Percentiles rank a stretch among this genome's conserved stretches.
These are phyloP conservation scores for Suillus weaverae DNA, from an alignment of 768 basidiomycete species.

Conservation along the genomic window DNA sequence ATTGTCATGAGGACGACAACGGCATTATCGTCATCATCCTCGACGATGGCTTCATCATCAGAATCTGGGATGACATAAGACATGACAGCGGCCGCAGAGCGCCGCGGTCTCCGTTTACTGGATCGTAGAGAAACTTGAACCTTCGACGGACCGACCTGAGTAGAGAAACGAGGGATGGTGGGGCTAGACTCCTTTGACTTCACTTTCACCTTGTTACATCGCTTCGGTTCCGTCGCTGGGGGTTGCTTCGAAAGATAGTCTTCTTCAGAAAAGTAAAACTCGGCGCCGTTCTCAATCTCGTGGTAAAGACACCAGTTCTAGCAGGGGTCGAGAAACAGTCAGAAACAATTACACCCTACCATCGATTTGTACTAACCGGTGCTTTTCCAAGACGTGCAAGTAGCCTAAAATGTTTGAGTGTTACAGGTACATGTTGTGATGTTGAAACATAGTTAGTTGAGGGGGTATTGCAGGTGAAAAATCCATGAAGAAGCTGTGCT, in stretches of 20 bases:
- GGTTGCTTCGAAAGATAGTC: slow-evolving; percentile 54
- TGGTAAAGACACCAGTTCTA: slow-evolving; percentile 57
- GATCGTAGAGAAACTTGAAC: slow-evolving; percentile 23
- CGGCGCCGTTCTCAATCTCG: slow-evolving; percentile 63
- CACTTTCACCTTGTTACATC: slow-evolving; percentile 22
- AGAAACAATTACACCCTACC: not conserved
- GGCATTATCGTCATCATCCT: slow-evolving; percentile 37
- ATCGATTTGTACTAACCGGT: slow-evolving; percentile 46
- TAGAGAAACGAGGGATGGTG: slow-evolving; percentile 26
- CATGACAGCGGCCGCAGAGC: slow-evolving; percentile 49
- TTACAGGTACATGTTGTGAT: slow-evolving; percentile 57
- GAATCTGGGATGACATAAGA: slow-evolving; percentile 72
- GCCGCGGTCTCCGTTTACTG: slow-evolving; percentile 56
- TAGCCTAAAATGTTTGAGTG: slow-evolving; percentile 75
- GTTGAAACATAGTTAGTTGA: slow-evolving; percentile 21
- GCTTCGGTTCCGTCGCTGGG: slow-evolving; percentile 24
- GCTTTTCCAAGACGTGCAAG: slow-evolving; percentile 64
- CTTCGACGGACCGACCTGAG: slow-evolving; percentile 16
- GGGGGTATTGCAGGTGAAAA: slow-evolving; percentile 34
- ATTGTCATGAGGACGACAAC: slow-evolving; percentile 30
- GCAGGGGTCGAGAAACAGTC: slow-evolving; percentile 7
- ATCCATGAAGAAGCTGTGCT: slow-evolving; percentile 49
- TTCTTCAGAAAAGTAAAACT: slow-evolving; percentile 69
- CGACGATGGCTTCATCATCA: slow-evolving; percentile 60
- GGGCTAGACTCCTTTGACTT: slow-evolving; percentile 39